These are phyloP conservation scores for Rehmannia glutinosa DNA, from an alignment of 257 asterid species.

Conservation along the genomic window DNA sequence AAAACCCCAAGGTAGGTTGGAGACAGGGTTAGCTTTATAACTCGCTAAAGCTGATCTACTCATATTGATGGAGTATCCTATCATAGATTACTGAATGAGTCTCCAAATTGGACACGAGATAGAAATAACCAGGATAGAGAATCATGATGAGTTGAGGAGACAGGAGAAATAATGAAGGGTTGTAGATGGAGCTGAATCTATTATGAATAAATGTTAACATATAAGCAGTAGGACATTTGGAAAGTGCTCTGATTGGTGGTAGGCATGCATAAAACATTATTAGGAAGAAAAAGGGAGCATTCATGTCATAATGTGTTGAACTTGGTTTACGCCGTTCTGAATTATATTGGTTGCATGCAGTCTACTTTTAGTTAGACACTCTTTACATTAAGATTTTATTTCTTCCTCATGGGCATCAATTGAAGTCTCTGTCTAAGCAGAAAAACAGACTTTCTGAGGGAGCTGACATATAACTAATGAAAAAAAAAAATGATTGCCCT, in stretches of 20 bases:
- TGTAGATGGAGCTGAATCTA: background rate
- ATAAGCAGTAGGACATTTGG: background rate
- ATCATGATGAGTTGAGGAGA: background rate
- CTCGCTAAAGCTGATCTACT: background rate
- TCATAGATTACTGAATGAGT: background rate
- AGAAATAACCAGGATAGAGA: background rate
- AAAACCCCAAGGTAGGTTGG: too few relatives aligned
- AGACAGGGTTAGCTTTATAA: too few relatives aligned
- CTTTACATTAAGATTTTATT: background rate
- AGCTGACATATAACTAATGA: background rate
- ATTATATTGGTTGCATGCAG: background rate
- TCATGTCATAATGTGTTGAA: too few relatives aligned
- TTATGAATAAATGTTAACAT: background rate
- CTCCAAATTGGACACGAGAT: background rate
- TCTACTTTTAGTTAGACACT: background rate
- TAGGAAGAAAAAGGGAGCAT: background rate
- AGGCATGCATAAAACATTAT: background rate
- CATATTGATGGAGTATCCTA: conserved; percentile 6
- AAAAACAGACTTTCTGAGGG: background rate
- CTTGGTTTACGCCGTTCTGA: background rate
- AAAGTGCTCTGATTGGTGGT: background rate
- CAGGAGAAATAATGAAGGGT: background rate
- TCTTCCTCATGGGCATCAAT: background rate
- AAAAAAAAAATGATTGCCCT: too few relatives aligned
- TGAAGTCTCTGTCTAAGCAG: background rate